Conservation (phyloP, 1,284 basidiomycete species). For the Tranzscheliella williamsii region DNA sequence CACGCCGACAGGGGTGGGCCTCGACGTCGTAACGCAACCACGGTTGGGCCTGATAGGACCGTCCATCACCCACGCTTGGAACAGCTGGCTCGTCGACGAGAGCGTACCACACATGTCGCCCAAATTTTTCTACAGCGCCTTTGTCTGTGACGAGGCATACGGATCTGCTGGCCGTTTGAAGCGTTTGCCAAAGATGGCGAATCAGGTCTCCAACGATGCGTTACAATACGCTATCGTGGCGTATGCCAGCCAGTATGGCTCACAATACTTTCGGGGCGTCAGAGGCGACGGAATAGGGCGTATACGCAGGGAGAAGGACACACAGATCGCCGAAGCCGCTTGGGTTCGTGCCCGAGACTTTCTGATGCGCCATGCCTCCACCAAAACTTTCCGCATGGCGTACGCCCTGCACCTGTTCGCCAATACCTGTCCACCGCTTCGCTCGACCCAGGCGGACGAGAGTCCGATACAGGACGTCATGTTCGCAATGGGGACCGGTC, state of each 20-base stretch:
- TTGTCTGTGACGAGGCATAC: slow-evolving; percentile 29
- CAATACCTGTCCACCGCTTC: slow-evolving; percentile 31
- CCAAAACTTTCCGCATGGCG: slow-evolving; percentile 33
- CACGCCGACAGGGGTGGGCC: slow-evolving; percentile 15
- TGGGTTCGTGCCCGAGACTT: slow-evolving; percentile 31
- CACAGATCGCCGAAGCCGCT: slow-evolving; percentile 29
- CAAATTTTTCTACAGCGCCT: slow-evolving; percentile 32
- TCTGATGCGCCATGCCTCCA: slow-evolving; percentile 23
- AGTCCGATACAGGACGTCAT: slow-evolving; percentile 17
- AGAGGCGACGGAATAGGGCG: no score
- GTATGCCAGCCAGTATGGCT: slow-evolving; percentile 36
- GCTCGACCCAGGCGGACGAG: slow-evolving; percentile 4
- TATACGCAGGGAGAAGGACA: slow-evolving; percentile 24
- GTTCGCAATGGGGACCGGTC: slow-evolving; percentile 21
- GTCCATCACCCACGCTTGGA: slow-evolving; percentile 14
- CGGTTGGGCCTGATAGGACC: slow-evolving; percentile 16
- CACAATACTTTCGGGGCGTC: slow-evolving; percentile 20
- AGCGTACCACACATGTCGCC: slow-evolving; percentile 25
- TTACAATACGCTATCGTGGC: slow-evolving; percentile 31
- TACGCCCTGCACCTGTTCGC: slow-evolving; percentile 31
- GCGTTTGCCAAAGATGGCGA: slow-evolving; percentile 19
- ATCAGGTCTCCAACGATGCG: slow-evolving; percentile 30
- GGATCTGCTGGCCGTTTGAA: slow-evolving; percentile 16
- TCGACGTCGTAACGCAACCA: slow-evolving; percentile 20
- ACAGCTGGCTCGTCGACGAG: slow-evolving; percentile 22